Evolutionary conservation across 176 grass and related monocot species (phyloP).

Genomic region (Raddia guianensis): DNA sequence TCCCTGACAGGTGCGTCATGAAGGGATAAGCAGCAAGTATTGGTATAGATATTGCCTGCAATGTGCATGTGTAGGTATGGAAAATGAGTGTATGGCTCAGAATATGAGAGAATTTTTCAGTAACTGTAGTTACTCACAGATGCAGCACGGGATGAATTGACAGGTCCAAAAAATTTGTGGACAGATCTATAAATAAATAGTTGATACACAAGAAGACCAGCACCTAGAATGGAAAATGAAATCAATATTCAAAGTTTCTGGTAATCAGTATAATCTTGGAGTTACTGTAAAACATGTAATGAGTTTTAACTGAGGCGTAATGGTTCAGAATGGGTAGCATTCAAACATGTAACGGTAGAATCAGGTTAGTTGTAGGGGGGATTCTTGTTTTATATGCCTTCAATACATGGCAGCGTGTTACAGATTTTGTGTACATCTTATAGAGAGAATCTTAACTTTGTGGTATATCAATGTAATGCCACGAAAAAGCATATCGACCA

Average conservation of each 20-base stretch:
- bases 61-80: background rate
- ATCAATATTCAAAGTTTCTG: background rate
- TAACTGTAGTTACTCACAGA: conserved; percentile 48
- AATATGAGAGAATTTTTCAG: too few species aligned
- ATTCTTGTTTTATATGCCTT: background rate
- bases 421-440: background rate
- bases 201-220: conserved; percentile 72
- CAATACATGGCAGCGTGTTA: background rate
- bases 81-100: too few species aligned
- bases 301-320: background rate
- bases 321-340: background rate
- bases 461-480: background rate
- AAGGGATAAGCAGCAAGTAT: conserved; percentile 69
- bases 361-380: background rate
- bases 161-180: conserved; percentile 45
- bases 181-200: conserved; percentile 58
- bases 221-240: conserved; percentile 46
- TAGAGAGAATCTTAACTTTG: background rate
- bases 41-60: conserved; percentile 61
- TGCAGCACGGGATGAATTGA: conserved; percentile 42
- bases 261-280: background rate
- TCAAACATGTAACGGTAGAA: background rate
- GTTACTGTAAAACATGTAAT: background rate
- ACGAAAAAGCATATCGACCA: background rate
- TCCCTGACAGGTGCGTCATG: conserved; percentile 66